Evolutionary conservation across 2,329 filamentous ascomycete genomes (phyloP), one percentile per base, ranked within the genome.

Genomic region (Harringtonia aguacate): DNA sequence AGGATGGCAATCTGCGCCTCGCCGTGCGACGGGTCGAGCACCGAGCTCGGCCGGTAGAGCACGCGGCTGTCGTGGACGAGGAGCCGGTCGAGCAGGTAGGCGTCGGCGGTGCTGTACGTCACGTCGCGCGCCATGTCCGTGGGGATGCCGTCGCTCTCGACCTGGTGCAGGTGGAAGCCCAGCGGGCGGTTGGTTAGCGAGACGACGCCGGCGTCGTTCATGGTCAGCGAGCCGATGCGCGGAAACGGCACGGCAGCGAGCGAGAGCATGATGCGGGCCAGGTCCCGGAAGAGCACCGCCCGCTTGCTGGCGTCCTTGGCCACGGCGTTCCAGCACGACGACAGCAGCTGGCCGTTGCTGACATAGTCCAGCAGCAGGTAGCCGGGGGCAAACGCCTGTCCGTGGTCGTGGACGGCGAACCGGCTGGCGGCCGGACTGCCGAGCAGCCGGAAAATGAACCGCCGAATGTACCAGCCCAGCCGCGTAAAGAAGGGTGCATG

Each of bases 61-160:
- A 60, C 53, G 39, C 24, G 36, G 36, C 53, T 39, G 13, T 55
- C 55, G 39, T 58, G 53, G 4, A 55, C 45, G 17, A 54, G 50
- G 10, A 58, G 39, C 41, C 56, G 39, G 36, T 58, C 56, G 3
- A 51, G 33, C 8, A 52, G 47, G 39, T 50, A 58, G 28, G 50
- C 49, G 41, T 59, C 61, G 22, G 43, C 55, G 39, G 51, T 53
- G 36, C 42, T 50, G 45, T 60, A 63, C 18, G 56, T 61, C 18
- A 57, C 46, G 36, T 52, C 52, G 27, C 36, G 51, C 29, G 46
- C 42, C 30, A 63, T 61, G 14, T 46, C 51, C 46, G 56, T 56
- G 27, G 41, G 49, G 10, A 55, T 50, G 40, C 57, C 57, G 13
- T 57, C 44, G 49, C 60, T 62, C 21, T 58, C 60, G 18, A 59